A percentile compares a stretch with the other conserved stretches of the same genome.
Conservation (phyloP, 768 basidiomycete species). For the Lepiota subincarnata region DNA sequence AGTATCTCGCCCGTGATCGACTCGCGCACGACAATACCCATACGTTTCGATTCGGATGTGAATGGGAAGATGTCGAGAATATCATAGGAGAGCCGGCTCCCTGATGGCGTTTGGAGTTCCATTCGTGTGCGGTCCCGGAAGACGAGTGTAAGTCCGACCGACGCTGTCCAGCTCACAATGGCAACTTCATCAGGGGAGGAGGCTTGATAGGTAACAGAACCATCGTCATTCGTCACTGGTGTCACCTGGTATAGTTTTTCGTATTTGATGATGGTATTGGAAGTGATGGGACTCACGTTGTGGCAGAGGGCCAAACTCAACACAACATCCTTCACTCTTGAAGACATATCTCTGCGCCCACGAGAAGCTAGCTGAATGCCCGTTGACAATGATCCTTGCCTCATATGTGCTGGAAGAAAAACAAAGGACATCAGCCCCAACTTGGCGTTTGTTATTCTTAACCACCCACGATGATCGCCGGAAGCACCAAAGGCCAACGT, state of each 20-base stretch:
- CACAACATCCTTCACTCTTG: conserved; percentile 88
- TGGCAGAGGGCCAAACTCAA: conserved; percentile 93
- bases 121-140: conserved; percentile 91
- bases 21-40: conserved; percentile 96
- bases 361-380: conserved; percentile 81
- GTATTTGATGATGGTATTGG: background rate
- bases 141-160: conserved; percentile 85
- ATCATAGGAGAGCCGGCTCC: conserved; percentile 64
- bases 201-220: conserved; percentile 93
- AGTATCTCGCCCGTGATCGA: conserved; percentile 68
- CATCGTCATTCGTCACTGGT: conserved; percentile 92
- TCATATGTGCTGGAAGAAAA: conserved; percentile 35
- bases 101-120: conserved; percentile 70
- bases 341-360: conserved; percentile 92
- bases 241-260: conserved; percentile 62
- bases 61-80: conserved; percentile 96
- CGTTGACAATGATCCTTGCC: conserved; percentile 59
- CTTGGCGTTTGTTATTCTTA: background rate
- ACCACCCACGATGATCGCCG: conserved; percentile 44
- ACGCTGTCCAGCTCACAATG: conserved; percentile 96
- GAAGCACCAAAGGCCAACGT: conserved; percentile 74
- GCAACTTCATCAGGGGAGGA: conserved; percentile 99
- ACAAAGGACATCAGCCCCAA: background rate
- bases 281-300: conserved; percentile 55
- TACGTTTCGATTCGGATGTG: conserved; percentile 97